Evolutionary conservation across 768 basidiomycete species (phyloP).

Genomic region (Mycena haematopus): DNA sequence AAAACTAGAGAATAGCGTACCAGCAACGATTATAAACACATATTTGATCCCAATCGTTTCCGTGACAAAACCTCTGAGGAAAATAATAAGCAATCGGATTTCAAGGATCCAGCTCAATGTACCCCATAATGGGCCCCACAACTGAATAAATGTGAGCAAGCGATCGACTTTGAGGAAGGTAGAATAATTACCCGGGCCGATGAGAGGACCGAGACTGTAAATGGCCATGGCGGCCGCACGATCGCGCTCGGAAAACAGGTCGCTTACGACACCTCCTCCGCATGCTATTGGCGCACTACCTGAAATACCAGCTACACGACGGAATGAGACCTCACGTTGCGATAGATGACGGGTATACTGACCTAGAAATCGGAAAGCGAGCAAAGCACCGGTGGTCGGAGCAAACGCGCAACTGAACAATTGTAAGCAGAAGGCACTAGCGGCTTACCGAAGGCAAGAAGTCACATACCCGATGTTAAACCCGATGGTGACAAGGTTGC

Average conservation of each 20-base stretch:
- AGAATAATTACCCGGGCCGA: slow-evolving; percentile 38
- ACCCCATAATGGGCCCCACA: slow-evolving; percentile 57
- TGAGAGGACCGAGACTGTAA: slow-evolving; percentile 58
- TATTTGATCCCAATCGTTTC: slow-evolving; percentile 56
- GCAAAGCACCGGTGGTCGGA: slow-evolving; percentile 48
- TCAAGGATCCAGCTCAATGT: not conserved
- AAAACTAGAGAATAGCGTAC: not conserved
- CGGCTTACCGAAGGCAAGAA: not conserved
- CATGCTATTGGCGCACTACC: slow-evolving; percentile 61
- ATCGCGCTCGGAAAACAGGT: slow-evolving; percentile 61
- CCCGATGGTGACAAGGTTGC: slow-evolving; percentile 55
- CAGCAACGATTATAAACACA: slow-evolving; percentile 53
- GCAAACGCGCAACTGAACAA: slow-evolving; percentile 53
- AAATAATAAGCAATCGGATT: not conserved
- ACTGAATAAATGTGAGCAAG: slow-evolving; percentile 30
- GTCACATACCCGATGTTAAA: slow-evolving; percentile 52
- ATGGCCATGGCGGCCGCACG: slow-evolving; percentile 65
- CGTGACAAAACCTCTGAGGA: slow-evolving; percentile 51
- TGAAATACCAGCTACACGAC: slow-evolving; percentile 54
- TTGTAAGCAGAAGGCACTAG: not conserved
- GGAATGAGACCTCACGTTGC: not conserved
- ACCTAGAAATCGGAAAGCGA: slow-evolving; percentile 65
- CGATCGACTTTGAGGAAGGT: slow-evolving; percentile 35
- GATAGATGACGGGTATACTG: slow-evolving; percentile 28
- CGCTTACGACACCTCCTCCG: slow-evolving; percentile 59